A percentile compares a stretch with the other conserved stretches of the same genome.
Conservation (phyloP, 2,329 filamentous ascomycete species). For the Monosporascus sp. region DNA sequence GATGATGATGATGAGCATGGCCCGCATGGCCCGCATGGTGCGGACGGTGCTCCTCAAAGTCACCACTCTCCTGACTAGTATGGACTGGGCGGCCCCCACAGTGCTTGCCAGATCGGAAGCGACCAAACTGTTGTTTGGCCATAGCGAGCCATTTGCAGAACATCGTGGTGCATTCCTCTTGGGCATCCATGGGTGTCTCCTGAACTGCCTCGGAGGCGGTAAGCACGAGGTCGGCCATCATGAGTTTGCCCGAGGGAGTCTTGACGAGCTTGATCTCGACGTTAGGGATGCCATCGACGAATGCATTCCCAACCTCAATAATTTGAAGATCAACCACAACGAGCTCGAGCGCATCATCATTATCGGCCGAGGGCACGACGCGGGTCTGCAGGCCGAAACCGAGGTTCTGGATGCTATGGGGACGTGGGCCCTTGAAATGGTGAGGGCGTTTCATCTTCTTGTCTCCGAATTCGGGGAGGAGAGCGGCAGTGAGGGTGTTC, state of each 20-base stretch:
- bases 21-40: slow-evolving; percentile 3
- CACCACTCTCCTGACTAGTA: slow-evolving; percentile 17
- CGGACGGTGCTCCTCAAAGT: slow-evolving; percentile 17
- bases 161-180: slow-evolving; percentile 31
- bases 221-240: slow-evolving; percentile 45
- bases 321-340: slow-evolving; percentile 52
- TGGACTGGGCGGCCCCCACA: slow-evolving; percentile 29
- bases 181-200: slow-evolving; percentile 23
- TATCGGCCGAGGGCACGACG: slow-evolving; percentile 39
- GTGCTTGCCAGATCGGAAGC: slow-evolving; percentile 30
- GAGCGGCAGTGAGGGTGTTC: slow-evolving; percentile 38
- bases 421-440: slow-evolving; percentile 24
- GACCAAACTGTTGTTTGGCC: slow-evolving; percentile 37
- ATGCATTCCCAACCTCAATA: slow-evolving; percentile 51
- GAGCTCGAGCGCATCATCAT: slow-evolving; percentile 44
- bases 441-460: slow-evolving; percentile 24
- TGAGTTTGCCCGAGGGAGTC: slow-evolving; percentile 47
- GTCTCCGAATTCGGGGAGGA: slow-evolving; percentile 33
- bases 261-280: slow-evolving; percentile 59
- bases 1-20: neutral
- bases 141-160: slow-evolving; percentile 52
- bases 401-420: slow-evolving; percentile 30
- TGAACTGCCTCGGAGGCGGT: slow-evolving; percentile 22
- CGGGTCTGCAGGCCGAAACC: slow-evolving; percentile 44
- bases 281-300: slow-evolving; percentile 47